Evolutionary conservation across 2,329 filamentous ascomycete species (phyloP).

Genomic region (Didymella arachidicola): DNA sequence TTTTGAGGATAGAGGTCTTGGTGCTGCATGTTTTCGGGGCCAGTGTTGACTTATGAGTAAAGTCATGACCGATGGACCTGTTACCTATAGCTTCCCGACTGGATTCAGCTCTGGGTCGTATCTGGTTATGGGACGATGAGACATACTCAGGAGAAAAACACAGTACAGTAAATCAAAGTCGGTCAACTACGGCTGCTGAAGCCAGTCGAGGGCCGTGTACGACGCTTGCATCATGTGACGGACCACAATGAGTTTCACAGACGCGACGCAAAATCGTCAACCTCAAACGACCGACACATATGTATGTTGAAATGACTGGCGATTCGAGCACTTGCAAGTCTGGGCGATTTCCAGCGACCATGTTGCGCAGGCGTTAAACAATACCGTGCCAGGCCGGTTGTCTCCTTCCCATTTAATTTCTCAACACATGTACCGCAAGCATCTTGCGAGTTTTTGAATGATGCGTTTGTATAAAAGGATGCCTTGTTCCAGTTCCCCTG

Average conservation of each 20-base stretch:
- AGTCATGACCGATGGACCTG: not conserved
- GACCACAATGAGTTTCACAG: slow-evolving; percentile 6
- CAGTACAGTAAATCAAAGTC: no score
- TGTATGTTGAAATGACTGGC: not conserved
- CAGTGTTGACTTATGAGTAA: not conserved
- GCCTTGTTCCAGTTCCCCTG: not conserved
- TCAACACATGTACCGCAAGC: not conserved
- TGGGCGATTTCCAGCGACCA: no score
- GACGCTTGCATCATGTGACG: slow-evolving; percentile 7
- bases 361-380: slow-evolving; percentile 4
- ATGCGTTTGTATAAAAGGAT: not conserved
- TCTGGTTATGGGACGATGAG: not conserved
- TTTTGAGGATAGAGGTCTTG: not conserved
- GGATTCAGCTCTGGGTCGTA: not conserved
- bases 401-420: not conserved
- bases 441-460: not conserved
- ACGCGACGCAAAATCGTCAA: slow-evolving; percentile 4
- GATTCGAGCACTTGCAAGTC: not conserved
- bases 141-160: not conserved
- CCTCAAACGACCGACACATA: not conserved
- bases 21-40: not conserved
- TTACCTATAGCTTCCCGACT: not conserved
- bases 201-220: not conserved
- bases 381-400: not conserved
- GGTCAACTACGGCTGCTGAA: not conserved